These are phyloP conservation scores for Zasmidium citrigriseum DNA, from an alignment of 2,329 filamentous ascomycete species.

Conservation along the genomic window DNA sequence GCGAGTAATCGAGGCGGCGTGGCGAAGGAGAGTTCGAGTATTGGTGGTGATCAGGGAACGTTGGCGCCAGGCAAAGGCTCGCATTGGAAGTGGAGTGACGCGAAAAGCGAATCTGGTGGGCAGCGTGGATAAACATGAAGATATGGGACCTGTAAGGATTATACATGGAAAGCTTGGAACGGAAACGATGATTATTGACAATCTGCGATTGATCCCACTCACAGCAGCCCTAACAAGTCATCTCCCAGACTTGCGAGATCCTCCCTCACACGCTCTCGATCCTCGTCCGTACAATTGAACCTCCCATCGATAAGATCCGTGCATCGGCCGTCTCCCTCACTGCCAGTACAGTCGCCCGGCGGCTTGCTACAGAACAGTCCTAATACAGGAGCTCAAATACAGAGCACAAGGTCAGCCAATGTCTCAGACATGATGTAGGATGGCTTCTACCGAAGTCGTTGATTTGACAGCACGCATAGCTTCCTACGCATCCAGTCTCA, in stretches of 20 bases:
- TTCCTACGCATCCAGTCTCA: constrained; percentile 13
- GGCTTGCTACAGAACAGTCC: constrained; percentile 23
- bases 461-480: constrained; percentile 21
- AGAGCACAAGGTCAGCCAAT: too few relatives aligned
- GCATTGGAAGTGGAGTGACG: constrained; percentile 9
- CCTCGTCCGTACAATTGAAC: constrained; percentile 2
- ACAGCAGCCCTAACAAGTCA: background rate
- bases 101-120: constrained; percentile 9
- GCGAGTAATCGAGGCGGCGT: constrained; percentile 8
- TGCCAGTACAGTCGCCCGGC: constrained; percentile 17
- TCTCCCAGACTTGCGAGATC: too few relatives aligned
- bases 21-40: constrained; percentile 21
- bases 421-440: too few relatives aligned
- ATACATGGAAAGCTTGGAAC: constrained; percentile 1
- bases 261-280: background rate
- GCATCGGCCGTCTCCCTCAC: constrained; percentile 10
- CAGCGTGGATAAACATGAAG: constrained; percentile 10
- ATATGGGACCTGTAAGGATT: too few relatives aligned
- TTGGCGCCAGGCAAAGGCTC: constrained; percentile 18
- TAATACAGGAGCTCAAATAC: constrained; percentile 8
- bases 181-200: too few relatives aligned
- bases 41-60: constrained; percentile 17
- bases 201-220: too few relatives aligned
- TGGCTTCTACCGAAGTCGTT: too few relatives aligned
- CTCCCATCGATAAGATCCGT: constrained; percentile 1